Conservation (phyloP, 2,329 filamentous ascomycete species). For the Fusarium sp. region DNA sequence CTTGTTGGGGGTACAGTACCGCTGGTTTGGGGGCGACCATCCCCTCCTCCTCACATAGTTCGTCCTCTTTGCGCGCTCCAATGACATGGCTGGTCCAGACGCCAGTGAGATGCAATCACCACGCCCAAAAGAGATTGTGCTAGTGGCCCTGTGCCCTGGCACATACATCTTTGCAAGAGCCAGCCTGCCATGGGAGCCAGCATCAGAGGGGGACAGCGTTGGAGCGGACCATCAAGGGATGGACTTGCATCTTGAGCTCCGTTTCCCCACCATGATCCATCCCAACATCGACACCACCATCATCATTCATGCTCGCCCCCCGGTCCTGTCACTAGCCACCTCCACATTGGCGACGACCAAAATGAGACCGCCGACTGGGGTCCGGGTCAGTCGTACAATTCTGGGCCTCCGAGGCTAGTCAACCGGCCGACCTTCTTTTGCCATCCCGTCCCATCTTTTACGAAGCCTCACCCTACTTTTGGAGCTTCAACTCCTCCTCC, state of each 20-base stretch:
- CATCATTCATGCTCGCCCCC: constrained; percentile 43
- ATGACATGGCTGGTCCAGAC: constrained; percentile 34
- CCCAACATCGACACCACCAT: constrained; percentile 45
- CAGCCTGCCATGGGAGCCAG: constrained; percentile 25
- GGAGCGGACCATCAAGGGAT: constrained; percentile 33
- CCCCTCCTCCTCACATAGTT: constrained; percentile 26
- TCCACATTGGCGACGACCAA: constrained; percentile 45
- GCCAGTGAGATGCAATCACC: constrained; percentile 27
- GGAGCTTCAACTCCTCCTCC: constrained; percentile 39
- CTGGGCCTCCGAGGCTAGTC: constrained; percentile 39
- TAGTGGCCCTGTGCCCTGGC: not conserved
- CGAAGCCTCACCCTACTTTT: constrained; percentile 41
- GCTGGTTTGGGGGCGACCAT: constrained; percentile 35
- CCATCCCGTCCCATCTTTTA: constrained; percentile 37
- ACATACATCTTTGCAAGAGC: constrained; percentile 13
- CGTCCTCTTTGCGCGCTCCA: constrained; percentile 34
- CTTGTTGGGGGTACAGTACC: constrained; percentile 31
- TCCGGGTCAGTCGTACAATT: constrained; percentile 44
- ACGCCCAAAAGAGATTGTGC: constrained; percentile 18
- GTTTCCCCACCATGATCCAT: constrained; percentile 41
- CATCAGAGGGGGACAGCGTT: constrained; percentile 32
- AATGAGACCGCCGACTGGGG: constrained; percentile 44
- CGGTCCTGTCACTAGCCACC: constrained; percentile 46
- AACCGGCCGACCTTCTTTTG: constrained; percentile 32
- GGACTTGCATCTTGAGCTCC: constrained; percentile 39